Percentiles rank a stretch among this genome's conserved stretches.
These are phyloP conservation scores for Diplodia mutila DNA, from an alignment of 2,329 filamentous ascomycete species.

Conservation along the genomic window DNA sequence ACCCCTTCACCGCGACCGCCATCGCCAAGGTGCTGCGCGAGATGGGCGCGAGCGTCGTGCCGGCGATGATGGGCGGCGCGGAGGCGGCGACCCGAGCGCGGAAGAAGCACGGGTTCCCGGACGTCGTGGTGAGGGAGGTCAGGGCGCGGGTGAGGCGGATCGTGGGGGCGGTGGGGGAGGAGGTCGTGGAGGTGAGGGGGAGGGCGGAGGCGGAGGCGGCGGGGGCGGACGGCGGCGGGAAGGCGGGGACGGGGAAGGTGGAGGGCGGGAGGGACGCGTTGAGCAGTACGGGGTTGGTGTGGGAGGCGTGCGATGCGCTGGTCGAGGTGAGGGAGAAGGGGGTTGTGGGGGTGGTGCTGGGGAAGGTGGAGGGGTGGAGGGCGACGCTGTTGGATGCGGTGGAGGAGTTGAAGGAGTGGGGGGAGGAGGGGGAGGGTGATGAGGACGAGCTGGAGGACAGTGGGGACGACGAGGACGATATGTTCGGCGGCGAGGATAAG, in stretches of 20 bases:
- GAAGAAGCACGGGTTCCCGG: constrained; percentile 46
- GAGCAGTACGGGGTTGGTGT: constrained; percentile 74
- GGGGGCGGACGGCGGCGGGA: not conserved
- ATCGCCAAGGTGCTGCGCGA: constrained; percentile 71
- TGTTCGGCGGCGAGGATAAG: constrained; percentile 57
- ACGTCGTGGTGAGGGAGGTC: constrained; percentile 65
- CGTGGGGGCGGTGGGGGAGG: constrained; percentile 63
- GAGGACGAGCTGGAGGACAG: constrained; percentile 41
- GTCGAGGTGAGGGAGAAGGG: constrained; percentile 67
- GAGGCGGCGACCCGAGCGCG: constrained; percentile 26
- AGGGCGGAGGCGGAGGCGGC: constrained; percentile 31
- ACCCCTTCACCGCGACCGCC: constrained; percentile 82
- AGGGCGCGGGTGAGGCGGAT: constrained; percentile 62
- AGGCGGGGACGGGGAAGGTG: constrained; percentile 4
- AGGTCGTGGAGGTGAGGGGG: constrained; percentile 49
- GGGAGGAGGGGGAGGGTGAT: constrained; percentile 63
- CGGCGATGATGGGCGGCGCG: constrained; percentile 72
- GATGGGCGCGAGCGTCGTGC: constrained; percentile 72
- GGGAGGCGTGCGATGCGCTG: constrained; percentile 80
- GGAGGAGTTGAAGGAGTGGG: constrained; percentile 86
- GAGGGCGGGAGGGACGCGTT: constrained; percentile 44
- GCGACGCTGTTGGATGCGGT: constrained; percentile 81
- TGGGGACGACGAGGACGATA: constrained; percentile 61
- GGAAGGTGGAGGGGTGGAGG: constrained; percentile 73
- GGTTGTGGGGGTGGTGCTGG: constrained; percentile 69